phyloP scores from a whole-genome alignment of 768 basidiomycete genomes.

The Agaricus blazei region DNA sequence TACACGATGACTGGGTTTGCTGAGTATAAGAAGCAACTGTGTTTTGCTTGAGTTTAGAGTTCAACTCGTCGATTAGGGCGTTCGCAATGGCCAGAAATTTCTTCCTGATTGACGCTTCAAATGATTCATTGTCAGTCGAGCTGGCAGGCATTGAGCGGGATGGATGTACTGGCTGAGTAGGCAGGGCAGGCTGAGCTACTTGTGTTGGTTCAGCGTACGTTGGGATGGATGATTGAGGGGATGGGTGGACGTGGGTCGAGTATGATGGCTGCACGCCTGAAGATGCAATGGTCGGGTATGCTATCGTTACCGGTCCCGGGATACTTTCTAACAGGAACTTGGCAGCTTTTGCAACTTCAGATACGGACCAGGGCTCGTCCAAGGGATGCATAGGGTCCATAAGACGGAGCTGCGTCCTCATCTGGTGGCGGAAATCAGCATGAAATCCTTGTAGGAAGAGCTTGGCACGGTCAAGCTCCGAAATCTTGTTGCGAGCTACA shows the following conservation, averaged over 20 bases:
- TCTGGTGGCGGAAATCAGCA: background rate
- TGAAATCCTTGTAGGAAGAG: conserved; percentile 11
- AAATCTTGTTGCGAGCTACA: background rate
- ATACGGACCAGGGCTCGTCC: conserved; percentile 9
- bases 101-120: no score
- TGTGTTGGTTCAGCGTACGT: no score
- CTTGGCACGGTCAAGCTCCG: background rate
- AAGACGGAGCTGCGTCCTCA: background rate
- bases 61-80: no score
- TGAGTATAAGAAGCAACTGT: no score
- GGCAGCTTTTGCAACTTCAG: conserved; percentile 8
- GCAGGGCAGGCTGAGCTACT: background rate
- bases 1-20: background rate
- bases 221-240: background rate
- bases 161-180: no score
- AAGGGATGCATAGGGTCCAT: conserved; percentile 9
- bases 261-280: background rate
- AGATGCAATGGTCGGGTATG: background rate
- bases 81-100: no score
- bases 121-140: no score
- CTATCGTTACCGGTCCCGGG: background rate
- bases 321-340: background rate
- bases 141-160: no score
- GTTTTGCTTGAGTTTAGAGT: no score
- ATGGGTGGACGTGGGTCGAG: background rate